Percentiles rank a stretch among this genome's conserved stretches.
phyloP scores from a whole-genome alignment of 345 rosid species.

The Melaleuca quinquenervia region DNA sequence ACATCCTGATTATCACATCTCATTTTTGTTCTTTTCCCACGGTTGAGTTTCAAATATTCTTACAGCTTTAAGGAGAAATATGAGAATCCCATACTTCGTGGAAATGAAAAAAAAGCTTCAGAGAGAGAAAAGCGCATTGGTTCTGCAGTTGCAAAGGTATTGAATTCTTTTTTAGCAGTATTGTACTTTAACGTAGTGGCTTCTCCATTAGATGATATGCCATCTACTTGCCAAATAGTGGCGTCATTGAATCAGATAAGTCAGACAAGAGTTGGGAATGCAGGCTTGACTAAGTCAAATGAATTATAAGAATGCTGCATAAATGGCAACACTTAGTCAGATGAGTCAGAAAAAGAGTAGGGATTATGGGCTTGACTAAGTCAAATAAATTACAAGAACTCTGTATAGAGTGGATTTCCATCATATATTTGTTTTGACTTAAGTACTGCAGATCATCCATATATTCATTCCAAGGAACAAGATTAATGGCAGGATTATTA shows the following conservation, averaged over 20 bases:
- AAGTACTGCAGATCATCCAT: background rate
- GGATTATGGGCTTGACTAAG: background rate
- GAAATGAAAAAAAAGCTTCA: slow-evolving; percentile 87
- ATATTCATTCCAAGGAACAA: background rate
- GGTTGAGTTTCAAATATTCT: slow-evolving; percentile 6
- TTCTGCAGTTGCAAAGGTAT: slow-evolving; percentile 88
- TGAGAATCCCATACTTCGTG: slow-evolving; percentile 69
- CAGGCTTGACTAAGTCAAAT: background rate
- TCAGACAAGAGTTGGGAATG: background rate
- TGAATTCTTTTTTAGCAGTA: background rate
- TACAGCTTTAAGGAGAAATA: slow-evolving; percentile 79
- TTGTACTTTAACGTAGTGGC: background rate
- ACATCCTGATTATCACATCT: background rate
- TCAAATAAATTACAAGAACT: background rate
- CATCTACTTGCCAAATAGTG: background rate
- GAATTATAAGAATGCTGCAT: background rate
- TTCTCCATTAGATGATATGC: background rate
- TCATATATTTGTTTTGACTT: background rate
- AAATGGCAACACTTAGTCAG: background rate
- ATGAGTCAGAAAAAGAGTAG: background rate
- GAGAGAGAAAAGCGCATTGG: slow-evolving; percentile 87
- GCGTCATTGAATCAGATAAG: background rate
- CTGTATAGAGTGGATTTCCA: background rate
- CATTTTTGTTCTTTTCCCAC: slow-evolving; percentile 1
- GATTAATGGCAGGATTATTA: background rate